Evolutionary conservation across 2,329 filamentous ascomycete genomes (phyloP), one percentile per base, ranked within the genome.

Genomic region (Pseudocercospora fijiensis): DNA sequence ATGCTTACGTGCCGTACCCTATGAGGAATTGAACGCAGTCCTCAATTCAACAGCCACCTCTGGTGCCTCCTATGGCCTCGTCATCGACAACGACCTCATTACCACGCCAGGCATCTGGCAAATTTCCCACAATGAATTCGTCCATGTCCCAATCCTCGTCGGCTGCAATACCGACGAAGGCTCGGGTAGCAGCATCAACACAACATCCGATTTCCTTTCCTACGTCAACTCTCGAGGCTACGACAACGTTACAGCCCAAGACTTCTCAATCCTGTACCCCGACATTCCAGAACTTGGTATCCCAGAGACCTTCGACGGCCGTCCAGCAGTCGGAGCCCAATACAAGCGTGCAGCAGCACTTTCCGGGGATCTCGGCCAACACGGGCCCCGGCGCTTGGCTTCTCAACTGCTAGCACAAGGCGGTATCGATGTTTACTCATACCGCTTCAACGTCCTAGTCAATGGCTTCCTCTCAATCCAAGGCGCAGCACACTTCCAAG

Each of bases 391-490:
- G 33, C 60, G 70, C 16, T 58, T 69, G 18, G 63, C 68, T 1
- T 62, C 68, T 8, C 62, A 70, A 55, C 58, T 58, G 43, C 73
- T 69, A 66, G 65, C 69, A 5, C 64, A 64, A 55, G 62, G 68
- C 28, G 68, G 64, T 41, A 66, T 67, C 7, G 63, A 60, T 58
- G 57, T 69, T 0, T 80, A 76, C 65, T 70, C 68, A 16, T 84
- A 83, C 74, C 76, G 79, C 41, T 83, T 82, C 67, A 77, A 83
- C 62, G 79, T 81, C 2, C 67, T 66, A 5, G 71, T 75, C 8
- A 75, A 76, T 30, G 76, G 76, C 2, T 8, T 75, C 3, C 60
- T 70, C 0, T 30, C 51, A 51, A 41, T 57, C 6, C 57, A 62
- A 3, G 77, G 77, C 16, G 70, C 71, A 4, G 72, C 73, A 37